Base-by-base conservation (phyloP, 2,329 filamentous ascomycete species). In the Alternaria postmessia region DNA sequence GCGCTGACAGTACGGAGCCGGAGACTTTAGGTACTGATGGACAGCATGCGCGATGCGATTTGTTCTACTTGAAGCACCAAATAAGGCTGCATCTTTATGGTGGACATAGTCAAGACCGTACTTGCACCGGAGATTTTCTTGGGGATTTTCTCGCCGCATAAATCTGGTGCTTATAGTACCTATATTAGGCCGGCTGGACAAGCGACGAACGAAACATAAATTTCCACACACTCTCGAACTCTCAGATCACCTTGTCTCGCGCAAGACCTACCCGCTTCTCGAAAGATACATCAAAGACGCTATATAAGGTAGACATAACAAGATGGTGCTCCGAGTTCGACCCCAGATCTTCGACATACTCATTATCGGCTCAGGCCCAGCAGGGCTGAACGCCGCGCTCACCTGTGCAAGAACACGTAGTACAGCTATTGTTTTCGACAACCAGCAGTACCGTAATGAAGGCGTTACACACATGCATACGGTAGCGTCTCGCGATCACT, bases 381-480 rank as follows among this genome's bases (percentile, higher is more conserved):
- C 81, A 1, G 82, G 82, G 7, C 75, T 85, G 3, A 69, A 80
- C 1, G 75, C 76, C 1, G 81, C 81, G 0, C 66, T 78, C 1
- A 69, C 70, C 0, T 75, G 82, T 3, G 78, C 78, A 16, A 79
- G 81, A 26, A 74, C 75, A 14, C 72, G 75, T 2, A 74, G 78
- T 54, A 81, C 75, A 14, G 76, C 75, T 22, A 62, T 83, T 11
- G 71, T 85, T 18, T 83, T 84, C 63, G 80, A 83, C 61, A 78
- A 75, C 0, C 67, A 66, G 3, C 61, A 64, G 7, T 85, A 81
- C 65, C 80, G 83, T 54, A 85, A 85, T 62, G 70, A 68, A 26
- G 63, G 66, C 16, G 74, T 79, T 3, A 60, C 64, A 3, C 79
- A 83, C 66, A 83, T 85, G 81, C 83, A 85, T 70, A 73, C 66